Percentiles rank a stretch among this genome's conserved stretches.
These are phyloP conservation scores for Sutorius australiensis DNA, from an alignment of 768 basidiomycete genomes.

Conservation along the genomic window DNA sequence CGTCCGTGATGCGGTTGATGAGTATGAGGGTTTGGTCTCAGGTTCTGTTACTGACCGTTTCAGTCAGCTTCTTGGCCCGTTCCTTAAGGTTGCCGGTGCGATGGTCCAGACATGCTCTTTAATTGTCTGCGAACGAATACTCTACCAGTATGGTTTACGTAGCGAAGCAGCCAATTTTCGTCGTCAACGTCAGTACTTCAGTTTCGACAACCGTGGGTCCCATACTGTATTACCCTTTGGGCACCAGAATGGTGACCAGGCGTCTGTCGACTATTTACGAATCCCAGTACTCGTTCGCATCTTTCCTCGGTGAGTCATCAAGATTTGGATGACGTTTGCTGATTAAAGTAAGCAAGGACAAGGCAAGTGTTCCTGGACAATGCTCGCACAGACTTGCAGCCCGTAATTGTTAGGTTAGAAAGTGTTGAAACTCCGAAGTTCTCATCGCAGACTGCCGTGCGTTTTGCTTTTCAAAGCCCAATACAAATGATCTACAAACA, in stretches of 20 bases:
- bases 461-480: slow-evolving; percentile 7
- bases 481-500: slow-evolving; percentile 16
- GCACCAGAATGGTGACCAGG: neutral
- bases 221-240: neutral
- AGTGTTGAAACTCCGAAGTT: slow-evolving; percentile 12
- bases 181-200: neutral
- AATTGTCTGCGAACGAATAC: neutral
- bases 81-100: neutral
- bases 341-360: neutral
- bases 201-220: slow-evolving; percentile 12
- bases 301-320: slow-evolving; percentile 18
- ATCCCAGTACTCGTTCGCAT: neutral
- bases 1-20: neutral
- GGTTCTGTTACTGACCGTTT: neutral
- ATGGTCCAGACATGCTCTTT: neutral
- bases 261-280: slow-evolving; percentile 8
- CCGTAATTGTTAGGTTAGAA: slow-evolving; percentile 22
- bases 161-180: neutral
- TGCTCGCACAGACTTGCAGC: neutral
- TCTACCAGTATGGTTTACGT: slow-evolving; percentile 1
- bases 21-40: slow-evolving; percentile 4
- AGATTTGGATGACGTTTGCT: slow-evolving; percentile 12
- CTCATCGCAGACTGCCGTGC: slow-evolving; percentile 7
- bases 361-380: slow-evolving; percentile 2
- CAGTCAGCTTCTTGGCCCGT: neutral